These are phyloP conservation scores for Mycogone perniciosa DNA, from an alignment of 2,329 filamentous ascomycete genomes.

Conservation along the genomic window DNA sequence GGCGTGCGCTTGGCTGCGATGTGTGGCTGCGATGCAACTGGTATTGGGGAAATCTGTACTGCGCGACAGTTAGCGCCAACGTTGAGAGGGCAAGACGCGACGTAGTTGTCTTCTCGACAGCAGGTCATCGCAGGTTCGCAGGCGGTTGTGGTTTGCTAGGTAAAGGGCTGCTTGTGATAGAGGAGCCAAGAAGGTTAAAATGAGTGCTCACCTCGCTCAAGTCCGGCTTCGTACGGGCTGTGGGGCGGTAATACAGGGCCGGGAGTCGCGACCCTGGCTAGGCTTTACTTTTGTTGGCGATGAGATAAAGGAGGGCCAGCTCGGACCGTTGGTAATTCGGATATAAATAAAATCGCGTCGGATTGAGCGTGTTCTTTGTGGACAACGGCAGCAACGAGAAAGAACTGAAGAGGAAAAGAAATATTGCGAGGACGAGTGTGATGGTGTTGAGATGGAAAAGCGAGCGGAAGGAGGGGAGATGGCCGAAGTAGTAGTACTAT, in stretches of 20 bases:
- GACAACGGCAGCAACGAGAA: neutral
- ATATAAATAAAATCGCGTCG: neutral
- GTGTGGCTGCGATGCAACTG: neutral
- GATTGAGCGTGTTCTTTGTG: neutral
- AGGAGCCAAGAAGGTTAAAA: neutral
- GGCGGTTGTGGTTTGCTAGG: no score
- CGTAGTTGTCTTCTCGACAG: neutral
- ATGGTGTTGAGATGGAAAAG: constrained; percentile 13
- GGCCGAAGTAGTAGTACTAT: constrained; percentile 15
- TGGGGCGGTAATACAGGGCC: constrained; percentile 12
- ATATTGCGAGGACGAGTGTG: neutral
- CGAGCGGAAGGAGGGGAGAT: constrained; percentile 14
- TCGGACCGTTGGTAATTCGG: neutral
- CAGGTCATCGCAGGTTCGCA: neutral
- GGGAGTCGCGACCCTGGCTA: constrained; percentile 8
- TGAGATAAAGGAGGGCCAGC: constrained; percentile 8
- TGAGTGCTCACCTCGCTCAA: constrained; percentile 12
- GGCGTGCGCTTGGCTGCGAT: constrained; percentile 5
- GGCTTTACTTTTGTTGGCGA: constrained; percentile 8
- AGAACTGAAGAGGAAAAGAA: neutral
- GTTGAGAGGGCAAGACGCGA: constrained; percentile 5
- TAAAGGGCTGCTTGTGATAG: neutral
- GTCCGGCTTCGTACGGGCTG: constrained; percentile 10
- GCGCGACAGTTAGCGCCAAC: constrained; percentile 8
- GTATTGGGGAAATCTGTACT: neutral